Evolutionary conservation across 1,284 basidiomycete species (phyloP).

Genomic region (Pseudozyma hubeiensis): DNA sequence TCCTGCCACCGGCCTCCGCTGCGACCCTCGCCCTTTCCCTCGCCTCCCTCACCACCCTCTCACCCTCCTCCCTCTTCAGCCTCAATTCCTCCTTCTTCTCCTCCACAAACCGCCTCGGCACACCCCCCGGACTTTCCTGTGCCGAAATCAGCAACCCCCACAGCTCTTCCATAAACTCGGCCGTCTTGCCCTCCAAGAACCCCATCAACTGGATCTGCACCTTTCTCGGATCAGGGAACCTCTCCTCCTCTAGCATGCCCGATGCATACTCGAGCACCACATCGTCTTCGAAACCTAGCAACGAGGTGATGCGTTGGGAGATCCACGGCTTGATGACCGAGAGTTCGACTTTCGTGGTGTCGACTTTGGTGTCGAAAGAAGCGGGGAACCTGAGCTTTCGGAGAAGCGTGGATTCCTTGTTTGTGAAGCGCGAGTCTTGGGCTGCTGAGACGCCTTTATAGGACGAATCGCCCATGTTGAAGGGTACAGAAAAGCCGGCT

Average conservation of each 20-base stretch:
- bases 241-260: slow-evolving; percentile 88
- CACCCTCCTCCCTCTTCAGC: slow-evolving; percentile 77
- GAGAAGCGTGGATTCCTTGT: slow-evolving; percentile 91
- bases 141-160: slow-evolving; percentile 92
- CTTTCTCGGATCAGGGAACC: slow-evolving; percentile 89
- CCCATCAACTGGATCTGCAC: slow-evolving; percentile 95
- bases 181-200: slow-evolving; percentile 81
- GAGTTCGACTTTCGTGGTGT: slow-evolving; percentile 93
- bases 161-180: slow-evolving; percentile 85
- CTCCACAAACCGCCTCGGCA: slow-evolving; percentile 92
- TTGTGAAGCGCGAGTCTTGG: slow-evolving; percentile 79
- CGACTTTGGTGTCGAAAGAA: slow-evolving; percentile 78
- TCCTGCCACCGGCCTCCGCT: slow-evolving; percentile 29
- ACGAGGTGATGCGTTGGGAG: slow-evolving; percentile 85
- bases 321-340: slow-evolving; percentile 85
- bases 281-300: slow-evolving; percentile 95
- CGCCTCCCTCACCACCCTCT: slow-evolving; percentile 76
- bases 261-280: slow-evolving; percentile 95
- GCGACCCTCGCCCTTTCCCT: slow-evolving; percentile 58
- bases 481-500: neutral
- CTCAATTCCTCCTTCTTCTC: slow-evolving; percentile 95
- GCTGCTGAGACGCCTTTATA: slow-evolving; percentile 54
- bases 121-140: slow-evolving; percentile 86
- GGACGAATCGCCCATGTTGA: slow-evolving; percentile 38
- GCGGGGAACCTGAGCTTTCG: slow-evolving; percentile 87